These are phyloP conservation scores for Kurtzmaniella quercitrusa DNA, from an alignment of 1,139 yeast species.

Conservation along the genomic window DNA sequence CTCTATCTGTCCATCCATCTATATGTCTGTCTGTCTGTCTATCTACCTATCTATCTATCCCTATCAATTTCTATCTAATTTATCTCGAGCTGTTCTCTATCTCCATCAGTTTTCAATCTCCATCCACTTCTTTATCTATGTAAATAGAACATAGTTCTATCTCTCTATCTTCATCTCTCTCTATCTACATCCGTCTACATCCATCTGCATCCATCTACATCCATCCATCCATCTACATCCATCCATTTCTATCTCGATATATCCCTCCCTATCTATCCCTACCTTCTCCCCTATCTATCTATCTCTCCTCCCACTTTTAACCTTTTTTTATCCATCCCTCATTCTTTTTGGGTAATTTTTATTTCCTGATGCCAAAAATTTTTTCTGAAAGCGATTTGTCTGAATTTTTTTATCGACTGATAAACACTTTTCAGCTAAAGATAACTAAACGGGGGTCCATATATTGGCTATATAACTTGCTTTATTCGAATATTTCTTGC, in stretches of 20 bases:
- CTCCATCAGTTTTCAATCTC: too few relatives aligned
- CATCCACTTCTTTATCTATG: neutral
- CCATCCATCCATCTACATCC: too few relatives aligned
- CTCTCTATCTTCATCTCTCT: neutral
- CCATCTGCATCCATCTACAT: too few relatives aligned
- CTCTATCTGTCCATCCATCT: too few relatives aligned
- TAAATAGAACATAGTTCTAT: neutral
- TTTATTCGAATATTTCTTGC: neutral
- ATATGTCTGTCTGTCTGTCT: too few relatives aligned
- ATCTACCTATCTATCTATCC: too few relatives aligned
- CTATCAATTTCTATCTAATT: too few relatives aligned
- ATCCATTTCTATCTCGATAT: neutral
- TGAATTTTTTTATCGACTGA: constrained; percentile 2
- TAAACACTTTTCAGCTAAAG: constrained; percentile 1
- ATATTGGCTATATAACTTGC: neutral
- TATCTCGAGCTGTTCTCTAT: too few relatives aligned
- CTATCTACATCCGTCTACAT: too few relatives aligned
- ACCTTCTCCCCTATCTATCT: neutral
- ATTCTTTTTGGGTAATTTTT: neutral
- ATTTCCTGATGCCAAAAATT: neutral
- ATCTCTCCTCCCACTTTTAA: neutral
- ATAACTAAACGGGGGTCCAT: neutral
- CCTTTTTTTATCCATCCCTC: neutral
- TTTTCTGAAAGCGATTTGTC: constrained; percentile 1
- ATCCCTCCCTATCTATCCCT: neutral